phyloP scores from a whole-genome alignment of 257 asterid genomes.

The Solanum pimpinellifolium region DNA sequence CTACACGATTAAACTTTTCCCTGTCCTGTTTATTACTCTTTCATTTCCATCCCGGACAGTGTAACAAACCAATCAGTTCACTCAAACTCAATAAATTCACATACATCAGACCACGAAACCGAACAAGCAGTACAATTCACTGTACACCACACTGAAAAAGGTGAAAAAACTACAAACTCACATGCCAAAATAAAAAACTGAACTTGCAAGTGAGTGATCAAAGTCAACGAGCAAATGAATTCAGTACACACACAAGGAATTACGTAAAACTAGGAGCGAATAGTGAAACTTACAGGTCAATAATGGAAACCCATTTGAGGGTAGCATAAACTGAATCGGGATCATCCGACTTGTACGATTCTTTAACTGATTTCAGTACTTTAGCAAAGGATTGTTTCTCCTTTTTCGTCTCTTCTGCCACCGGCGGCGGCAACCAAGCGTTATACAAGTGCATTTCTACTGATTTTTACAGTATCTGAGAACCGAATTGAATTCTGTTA shows the following conservation, averaged over 20 bases:
- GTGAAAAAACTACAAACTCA: neutral
- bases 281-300: slow-evolving; percentile 68
- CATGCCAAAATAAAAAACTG: neutral
- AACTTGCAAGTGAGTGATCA: neutral
- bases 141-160: neutral
- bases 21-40: neutral
- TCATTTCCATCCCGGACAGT: neutral
- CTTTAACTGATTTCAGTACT: slow-evolving; percentile 64
- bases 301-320: slow-evolving; percentile 77
- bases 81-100: neutral
- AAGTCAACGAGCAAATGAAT: neutral
- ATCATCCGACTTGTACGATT: slow-evolving; percentile 50
- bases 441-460: slow-evolving; percentile 76
- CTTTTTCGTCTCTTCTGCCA: slow-evolving; percentile 73
- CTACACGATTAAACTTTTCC: neutral
- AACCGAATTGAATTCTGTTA: neutral
- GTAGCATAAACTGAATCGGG: slow-evolving; percentile 89
- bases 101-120: neutral
- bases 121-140: neutral
- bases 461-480: neutral
- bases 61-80: neutral
- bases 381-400: slow-evolving; percentile 81
- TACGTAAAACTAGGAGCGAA: neutral
- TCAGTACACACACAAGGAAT: neutral
- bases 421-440: slow-evolving; percentile 98